phyloP scores from a whole-genome alignment of 192 early-diverging fungal species.

The Linnemannia elongata region DNA sequence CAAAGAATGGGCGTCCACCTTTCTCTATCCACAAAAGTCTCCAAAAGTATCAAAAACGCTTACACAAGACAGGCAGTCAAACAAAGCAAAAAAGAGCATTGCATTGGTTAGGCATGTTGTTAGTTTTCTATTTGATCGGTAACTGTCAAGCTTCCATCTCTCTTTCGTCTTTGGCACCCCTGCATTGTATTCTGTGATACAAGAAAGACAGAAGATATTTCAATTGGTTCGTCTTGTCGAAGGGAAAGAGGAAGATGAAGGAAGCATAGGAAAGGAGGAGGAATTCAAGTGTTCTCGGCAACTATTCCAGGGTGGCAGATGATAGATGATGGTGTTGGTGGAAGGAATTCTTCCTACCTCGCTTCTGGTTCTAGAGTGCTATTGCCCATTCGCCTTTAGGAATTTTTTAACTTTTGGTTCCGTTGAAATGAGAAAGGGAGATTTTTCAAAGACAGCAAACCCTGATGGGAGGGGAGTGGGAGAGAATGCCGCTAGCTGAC shows the following conservation, averaged over 20 bases:
- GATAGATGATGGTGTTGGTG: no score
- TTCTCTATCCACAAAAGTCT: not conserved
- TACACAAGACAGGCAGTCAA: slow-evolving; percentile 6
- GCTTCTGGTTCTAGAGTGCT: no score
- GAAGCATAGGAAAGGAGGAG: no score
- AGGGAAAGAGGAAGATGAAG: not conserved
- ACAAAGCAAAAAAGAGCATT: not conserved
- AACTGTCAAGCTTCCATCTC: not conserved
- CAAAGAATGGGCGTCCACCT: not conserved
- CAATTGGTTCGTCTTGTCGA: not conserved
- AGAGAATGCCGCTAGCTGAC: not conserved
- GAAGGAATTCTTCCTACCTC: no score
- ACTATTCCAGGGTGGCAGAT: no score
- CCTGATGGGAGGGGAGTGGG: not conserved
- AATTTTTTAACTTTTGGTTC: not conserved
- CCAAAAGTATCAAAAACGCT: not conserved
- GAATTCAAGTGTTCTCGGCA: no score
- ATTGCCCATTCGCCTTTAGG: no score
- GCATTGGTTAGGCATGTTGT: not conserved
- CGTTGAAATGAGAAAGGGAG: not conserved
- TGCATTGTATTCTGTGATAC: slow-evolving; percentile 9
- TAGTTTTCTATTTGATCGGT: not conserved
- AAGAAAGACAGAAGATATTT: not conserved
- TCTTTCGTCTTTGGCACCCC: not conserved
- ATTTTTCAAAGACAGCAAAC: slow-evolving; percentile 11